These are phyloP conservation scores for Cystofilobasidium capitatum DNA, from an alignment of 768 basidiomycete genomes.

Conservation along the genomic window DNA sequence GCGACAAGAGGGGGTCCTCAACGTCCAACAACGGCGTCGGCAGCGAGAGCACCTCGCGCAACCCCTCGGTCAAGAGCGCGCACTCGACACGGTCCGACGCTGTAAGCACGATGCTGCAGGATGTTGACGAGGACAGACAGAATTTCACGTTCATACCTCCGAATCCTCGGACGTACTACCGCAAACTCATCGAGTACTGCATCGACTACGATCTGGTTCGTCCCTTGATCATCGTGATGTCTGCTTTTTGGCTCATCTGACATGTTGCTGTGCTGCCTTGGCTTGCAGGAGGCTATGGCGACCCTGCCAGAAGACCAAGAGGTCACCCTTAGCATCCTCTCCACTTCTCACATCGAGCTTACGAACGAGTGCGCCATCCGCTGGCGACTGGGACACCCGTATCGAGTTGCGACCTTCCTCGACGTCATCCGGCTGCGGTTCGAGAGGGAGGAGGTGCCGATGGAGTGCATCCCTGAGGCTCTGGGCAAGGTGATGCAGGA, in stretches of 20 bases:
- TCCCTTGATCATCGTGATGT: not conserved
- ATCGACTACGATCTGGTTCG: conserved; percentile 60
- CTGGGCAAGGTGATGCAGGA: conserved; percentile 62
- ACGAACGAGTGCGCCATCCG: conserved; percentile 77
- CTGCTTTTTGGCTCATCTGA: not conserved
- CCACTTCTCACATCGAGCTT: conserved; percentile 64
- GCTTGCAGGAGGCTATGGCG: conserved; percentile 60
- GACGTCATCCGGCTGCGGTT: conserved; percentile 78
- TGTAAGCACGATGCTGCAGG: conserved; percentile 41
- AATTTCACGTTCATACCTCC: conserved; percentile 85
- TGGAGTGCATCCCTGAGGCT: conserved; percentile 90
- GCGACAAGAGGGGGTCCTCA: not conserved
- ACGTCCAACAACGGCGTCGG: not conserved
- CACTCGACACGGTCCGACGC: conserved; percentile 4
- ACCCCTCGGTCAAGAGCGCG: conserved; percentile 12
- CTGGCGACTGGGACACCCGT: conserved; percentile 77
- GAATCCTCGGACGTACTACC: conserved; percentile 75
- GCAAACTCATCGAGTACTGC: conserved; percentile 69
- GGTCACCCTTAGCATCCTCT: conserved; percentile 85
- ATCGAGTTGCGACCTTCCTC: conserved; percentile 68
- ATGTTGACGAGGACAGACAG: conserved; percentile 53
- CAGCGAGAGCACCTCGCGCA: not conserved
- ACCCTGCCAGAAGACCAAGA: conserved; percentile 75
- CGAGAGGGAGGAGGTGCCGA: conserved; percentile 78
- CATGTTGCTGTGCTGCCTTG: not conserved